These are phyloP conservation scores for Coemansia sp. DNA, from an alignment of 192 early-diverging fungal genomes.

Conservation along the genomic window DNA sequence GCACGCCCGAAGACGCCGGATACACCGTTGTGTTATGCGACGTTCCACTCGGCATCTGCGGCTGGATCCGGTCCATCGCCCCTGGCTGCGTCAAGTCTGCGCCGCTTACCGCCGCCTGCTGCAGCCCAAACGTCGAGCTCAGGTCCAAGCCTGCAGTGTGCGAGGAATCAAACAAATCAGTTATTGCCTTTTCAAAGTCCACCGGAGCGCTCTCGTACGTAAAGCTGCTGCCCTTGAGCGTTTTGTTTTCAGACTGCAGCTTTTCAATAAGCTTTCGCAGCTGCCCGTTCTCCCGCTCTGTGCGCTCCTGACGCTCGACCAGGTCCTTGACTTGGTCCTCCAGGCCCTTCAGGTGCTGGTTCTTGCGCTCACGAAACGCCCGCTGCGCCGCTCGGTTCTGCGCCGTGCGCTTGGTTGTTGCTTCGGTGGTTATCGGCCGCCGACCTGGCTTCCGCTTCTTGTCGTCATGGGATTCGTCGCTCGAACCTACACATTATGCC, in stretches of 20 bases:
- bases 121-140: conserved; percentile 27
- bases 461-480: conserved; percentile 48
- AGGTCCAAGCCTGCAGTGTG: conserved; percentile 19
- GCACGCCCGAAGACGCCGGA: conserved; percentile 14
- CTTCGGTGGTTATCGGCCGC: conserved; percentile 61
- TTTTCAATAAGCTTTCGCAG: conserved; percentile 34
- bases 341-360: conserved; percentile 76
- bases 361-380: conserved; percentile 84
- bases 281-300: conserved; percentile 52
- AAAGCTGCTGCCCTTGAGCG: conserved; percentile 34
- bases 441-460: conserved; percentile 62
- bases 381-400: conserved; percentile 91
- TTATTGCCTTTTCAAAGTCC: conserved; percentile 42
- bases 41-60: background rate
- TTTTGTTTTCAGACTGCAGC: conserved; percentile 41
- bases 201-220: conserved; percentile 40
- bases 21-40: conserved; percentile 44
- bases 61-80: conserved; percentile 16
- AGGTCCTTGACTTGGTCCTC: conserved; percentile 72
- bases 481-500: conserved; percentile 17
- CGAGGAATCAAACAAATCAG: conserved; percentile 32
- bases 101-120: conserved; percentile 37
- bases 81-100: conserved; percentile 36
- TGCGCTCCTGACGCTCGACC: conserved; percentile 57
- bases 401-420: conserved; percentile 69